phyloP scores from a whole-genome alignment of 768 basidiomycete genomes.

The Macrolepiota fuliginosa region DNA sequence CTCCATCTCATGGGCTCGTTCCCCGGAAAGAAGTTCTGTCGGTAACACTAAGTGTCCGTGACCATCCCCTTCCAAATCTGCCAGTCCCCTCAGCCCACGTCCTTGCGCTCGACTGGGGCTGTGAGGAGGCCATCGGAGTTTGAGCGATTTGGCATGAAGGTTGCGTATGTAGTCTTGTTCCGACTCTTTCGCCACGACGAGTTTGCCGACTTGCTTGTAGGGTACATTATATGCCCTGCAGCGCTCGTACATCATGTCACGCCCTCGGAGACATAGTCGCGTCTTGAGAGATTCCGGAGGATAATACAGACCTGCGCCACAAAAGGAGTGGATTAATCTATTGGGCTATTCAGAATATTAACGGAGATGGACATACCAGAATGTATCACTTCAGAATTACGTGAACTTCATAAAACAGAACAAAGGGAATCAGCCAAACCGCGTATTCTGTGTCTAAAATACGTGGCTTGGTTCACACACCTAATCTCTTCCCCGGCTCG shows the following conservation, averaged over 20 bases:
- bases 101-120: conserved; percentile 23
- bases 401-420: conserved; percentile 50
- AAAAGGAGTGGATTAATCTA: neutral
- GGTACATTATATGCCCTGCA: conserved; percentile 66
- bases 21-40: conserved; percentile 63
- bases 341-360: neutral
- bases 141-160: conserved; percentile 61
- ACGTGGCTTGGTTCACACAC: conserved; percentile 29
- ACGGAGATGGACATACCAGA: conserved; percentile 48
- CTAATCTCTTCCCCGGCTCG: conserved; percentile 86
- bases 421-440: neutral
- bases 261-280: conserved; percentile 79
- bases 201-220: conserved; percentile 77
- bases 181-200: conserved; percentile 74
- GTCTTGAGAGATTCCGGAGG: conserved; percentile 84
- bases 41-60: conserved; percentile 43
- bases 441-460: neutral
- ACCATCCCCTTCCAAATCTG: conserved; percentile 5
- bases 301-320: conserved; percentile 71
- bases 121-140: conserved; percentile 49
- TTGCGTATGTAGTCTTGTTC: conserved; percentile 71
- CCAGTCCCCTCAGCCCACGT: neutral
- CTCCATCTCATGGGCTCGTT: conserved; percentile 71
- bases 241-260: conserved; percentile 77
- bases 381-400: conserved; percentile 96